phyloP scores from a whole-genome alignment of 208 protist genomes.

The Crithidia mellificae region DNA sequence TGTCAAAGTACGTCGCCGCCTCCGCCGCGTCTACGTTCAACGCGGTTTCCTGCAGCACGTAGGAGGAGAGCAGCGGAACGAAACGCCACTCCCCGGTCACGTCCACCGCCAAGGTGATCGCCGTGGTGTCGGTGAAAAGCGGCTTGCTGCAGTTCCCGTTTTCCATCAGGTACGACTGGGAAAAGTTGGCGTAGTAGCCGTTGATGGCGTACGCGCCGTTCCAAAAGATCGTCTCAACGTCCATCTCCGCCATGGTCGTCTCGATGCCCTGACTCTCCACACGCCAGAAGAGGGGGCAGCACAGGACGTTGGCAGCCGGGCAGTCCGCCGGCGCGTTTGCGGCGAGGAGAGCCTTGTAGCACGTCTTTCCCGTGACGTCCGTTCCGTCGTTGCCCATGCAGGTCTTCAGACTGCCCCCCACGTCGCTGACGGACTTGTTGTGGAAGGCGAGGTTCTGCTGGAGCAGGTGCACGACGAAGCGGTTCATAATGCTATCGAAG shows the following conservation, averaged over 20 bases:
- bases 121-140: not conserved
- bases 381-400: conserved; percentile 14
- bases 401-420: conserved; percentile 14
- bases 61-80: conserved; percentile 18
- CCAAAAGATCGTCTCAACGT: conserved; percentile 33
- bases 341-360: conserved; percentile 31
- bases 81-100: conserved; percentile 37
- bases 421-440: not conserved
- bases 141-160: conserved; percentile 30
- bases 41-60: conserved; percentile 26
- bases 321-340: conserved; percentile 22
- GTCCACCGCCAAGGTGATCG: conserved; percentile 24
- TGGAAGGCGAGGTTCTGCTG: not conserved
- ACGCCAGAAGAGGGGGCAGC: conserved; percentile 35
- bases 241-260: conserved; percentile 19
- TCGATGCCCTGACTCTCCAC: conserved; percentile 2
- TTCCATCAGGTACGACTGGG: conserved; percentile 15
- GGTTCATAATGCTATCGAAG: conserved; percentile 22
- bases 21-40: not conserved
- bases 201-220: conserved; percentile 25
- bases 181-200: conserved; percentile 37
- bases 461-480: conserved; percentile 13
- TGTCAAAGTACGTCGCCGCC: not conserved
- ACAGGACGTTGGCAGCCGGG: conserved; percentile 23
- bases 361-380: not conserved